A percentile compares a stretch with the other conserved stretches of the same genome.
These are phyloP conservation scores for Fagopyrum homotropicum DNA, from an alignment of 148 eudicot genomes.

Conservation along the genomic window DNA sequence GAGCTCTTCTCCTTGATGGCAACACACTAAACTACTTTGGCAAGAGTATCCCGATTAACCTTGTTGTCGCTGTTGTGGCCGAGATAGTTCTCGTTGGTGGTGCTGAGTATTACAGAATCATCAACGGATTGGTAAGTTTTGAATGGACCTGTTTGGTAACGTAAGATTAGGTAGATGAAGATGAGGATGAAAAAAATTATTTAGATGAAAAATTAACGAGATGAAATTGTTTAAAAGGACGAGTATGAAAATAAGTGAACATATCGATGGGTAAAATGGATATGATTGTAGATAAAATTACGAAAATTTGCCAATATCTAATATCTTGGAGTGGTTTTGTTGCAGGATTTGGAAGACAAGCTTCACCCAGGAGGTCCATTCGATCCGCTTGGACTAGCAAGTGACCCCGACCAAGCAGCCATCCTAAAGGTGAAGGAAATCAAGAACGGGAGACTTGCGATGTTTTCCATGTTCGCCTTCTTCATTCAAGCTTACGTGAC, in stretches of 20 bases:
- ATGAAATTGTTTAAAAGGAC: too few relatives aligned
- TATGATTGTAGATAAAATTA: too few relatives aligned
- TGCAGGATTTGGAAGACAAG: constrained; percentile 80
- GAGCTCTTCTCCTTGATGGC: constrained; percentile 88
- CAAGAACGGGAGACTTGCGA: constrained; percentile 95
- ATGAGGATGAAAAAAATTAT: too few relatives aligned
- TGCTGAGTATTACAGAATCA: constrained; percentile 96
- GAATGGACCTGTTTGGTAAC: too few relatives aligned
- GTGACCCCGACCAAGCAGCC: constrained; percentile 96
- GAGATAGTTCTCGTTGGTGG: constrained; percentile 96
- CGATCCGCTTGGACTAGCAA: constrained; percentile 89
- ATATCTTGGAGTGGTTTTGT: not conserved
- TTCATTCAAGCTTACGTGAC: constrained; percentile 96
- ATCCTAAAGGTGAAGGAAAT: constrained; percentile 95
- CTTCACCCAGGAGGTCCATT: constrained; percentile 99
- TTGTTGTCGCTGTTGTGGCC: constrained; percentile 63
- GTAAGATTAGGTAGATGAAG: too few relatives aligned
- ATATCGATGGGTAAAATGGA: too few relatives aligned
- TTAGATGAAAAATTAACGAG: too few relatives aligned
- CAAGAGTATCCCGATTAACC: constrained; percentile 85
- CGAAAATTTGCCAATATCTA: not conserved
- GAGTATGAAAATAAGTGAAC: too few relatives aligned
- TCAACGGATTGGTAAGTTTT: constrained; percentile 67
- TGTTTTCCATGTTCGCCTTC: constrained; percentile 95
- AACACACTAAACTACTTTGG: constrained; percentile 97